Conservation (phyloP, 139 green algal species). For the Bryopsis sp. region DNA sequence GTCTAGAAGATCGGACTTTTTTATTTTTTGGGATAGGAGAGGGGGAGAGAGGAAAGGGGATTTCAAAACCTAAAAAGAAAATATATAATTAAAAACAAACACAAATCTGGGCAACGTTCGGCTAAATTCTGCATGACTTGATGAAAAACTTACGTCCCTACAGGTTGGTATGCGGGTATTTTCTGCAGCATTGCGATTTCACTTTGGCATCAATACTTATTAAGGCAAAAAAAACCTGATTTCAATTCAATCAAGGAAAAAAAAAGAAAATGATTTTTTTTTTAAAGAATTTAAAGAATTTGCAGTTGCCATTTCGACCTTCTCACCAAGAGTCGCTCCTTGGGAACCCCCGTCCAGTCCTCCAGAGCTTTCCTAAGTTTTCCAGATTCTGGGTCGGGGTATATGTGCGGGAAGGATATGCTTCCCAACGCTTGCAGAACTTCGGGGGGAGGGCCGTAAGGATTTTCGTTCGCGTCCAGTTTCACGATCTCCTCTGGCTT, state of each 20-base stretch:
- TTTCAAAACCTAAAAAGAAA: no score
- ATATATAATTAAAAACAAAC: no score
- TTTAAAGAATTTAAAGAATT: no score
- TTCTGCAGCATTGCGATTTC: no score
- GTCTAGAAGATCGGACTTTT: neutral
- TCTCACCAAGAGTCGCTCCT: constrained; percentile 85
- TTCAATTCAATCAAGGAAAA: no score
- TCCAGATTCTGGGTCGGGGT: constrained; percentile 91
- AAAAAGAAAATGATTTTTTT: no score
- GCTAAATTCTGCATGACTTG: no score
- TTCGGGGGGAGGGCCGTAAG: constrained; percentile 94
- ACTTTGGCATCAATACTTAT: no score
- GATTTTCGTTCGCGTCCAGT: constrained; percentile 99
- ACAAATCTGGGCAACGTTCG: no score
- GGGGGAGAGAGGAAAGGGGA: neutral
- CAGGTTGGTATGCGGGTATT: no score
- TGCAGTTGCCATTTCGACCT: neutral
- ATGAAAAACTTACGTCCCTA: no score
- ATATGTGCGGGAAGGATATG: constrained; percentile 93
- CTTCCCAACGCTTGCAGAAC: constrained; percentile 76
- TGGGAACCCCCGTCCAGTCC: constrained; percentile 55
- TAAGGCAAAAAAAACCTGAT: no score
- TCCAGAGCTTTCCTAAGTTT: constrained; percentile 65
- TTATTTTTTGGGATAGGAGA: neutral
- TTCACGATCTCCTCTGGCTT: constrained; percentile 91